A percentile compares a stretch with the other conserved stretches of the same genome.
These are phyloP conservation scores for Spathaspora sp. DNA, from an alignment of 805 yeast genomes.

Conservation along the genomic window DNA sequence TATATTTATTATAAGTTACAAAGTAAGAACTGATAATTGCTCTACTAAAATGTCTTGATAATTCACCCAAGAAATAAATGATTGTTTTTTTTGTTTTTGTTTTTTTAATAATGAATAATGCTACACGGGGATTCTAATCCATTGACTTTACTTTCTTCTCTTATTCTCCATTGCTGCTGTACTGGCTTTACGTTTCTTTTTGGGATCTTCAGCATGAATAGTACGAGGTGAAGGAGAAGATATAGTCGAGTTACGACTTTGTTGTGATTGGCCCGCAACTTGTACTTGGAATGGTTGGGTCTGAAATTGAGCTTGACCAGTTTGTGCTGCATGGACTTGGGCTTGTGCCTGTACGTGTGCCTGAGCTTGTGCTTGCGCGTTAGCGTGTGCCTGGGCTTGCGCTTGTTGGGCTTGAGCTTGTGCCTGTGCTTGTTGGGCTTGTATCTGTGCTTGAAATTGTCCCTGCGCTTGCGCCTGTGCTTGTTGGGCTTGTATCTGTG, in stretches of 20 bases:
- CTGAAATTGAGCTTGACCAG: conserved; percentile 7
- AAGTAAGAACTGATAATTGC: background rate
- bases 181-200: conserved; percentile 13
- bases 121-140: background rate
- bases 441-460: conserved; percentile 2
- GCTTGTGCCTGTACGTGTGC: conserved; percentile 5
- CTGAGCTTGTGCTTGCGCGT: conserved; percentile 6
- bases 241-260: background rate
- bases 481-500: background rate
- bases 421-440: conserved; percentile 7
- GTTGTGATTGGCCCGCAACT: background rate
- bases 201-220: conserved; percentile 10
- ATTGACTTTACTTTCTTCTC: conserved; percentile 8
- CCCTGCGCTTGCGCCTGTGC: background rate
- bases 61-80: background rate
- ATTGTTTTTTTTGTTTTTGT: no score
- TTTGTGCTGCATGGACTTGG: background rate
- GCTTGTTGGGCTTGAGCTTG: conserved; percentile 15
- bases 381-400: conserved; percentile 4
- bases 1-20: background rate
- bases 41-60: background rate
- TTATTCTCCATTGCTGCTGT: conserved; percentile 6
- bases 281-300: conserved; percentile 5
- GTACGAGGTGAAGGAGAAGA: conserved; percentile 13
- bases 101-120: background rate